Evolutionary conservation across 1,139 yeast genomes (phyloP), one percentile per base, ranked within the genome.

Genomic region (Debaryomyces fabryi): DNA sequence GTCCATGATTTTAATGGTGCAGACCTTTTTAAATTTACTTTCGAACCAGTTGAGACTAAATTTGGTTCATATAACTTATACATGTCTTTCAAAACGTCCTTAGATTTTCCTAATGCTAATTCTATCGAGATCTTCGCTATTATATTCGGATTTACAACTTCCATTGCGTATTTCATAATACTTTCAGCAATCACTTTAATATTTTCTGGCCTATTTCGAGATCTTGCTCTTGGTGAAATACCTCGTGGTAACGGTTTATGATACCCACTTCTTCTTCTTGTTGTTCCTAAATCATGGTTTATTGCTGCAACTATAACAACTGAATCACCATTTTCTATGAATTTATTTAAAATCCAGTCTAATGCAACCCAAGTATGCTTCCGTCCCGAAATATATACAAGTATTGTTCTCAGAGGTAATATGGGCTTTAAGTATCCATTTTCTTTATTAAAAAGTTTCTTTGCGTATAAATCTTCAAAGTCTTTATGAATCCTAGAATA

Each of bases 331-430:
- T 83, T 69, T 54, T 79, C 82, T 10, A 83, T 62, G 15, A 83
- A 68, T 39, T 71, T 68, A 39, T 69, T 71, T 49, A 86, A 64
- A 3, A 80, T 68, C 86, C 88, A 87, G 62, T 87, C 96, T 42
- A 87, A 67, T 0, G 90, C 85, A 3, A 85, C 89, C 93, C 95
- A 87, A 0, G 93, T 85, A 65, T 86, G 92, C 41, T 72, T 76
- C 51, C 92, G 71, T 0, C 90, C 96, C 52, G 84, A 77, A 6
- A 87, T 72, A 61, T 86, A 86, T 23, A 85, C 83, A 57, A 87
- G 59, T 7, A 86, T 73, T 2, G 78, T 78, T 58, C 92, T 68
- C 36, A 72, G 69, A 0, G 83, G 82, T 42, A 82, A 63, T 5
- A 72, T 68, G 20, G 88, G 76, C 27, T 52, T 52, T 23, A 58